Percentiles rank a stretch among this genome's conserved stretches.
phyloP scores from a whole-genome alignment of 169 alveolate genomes.

The Eimeria falciformis region DNA sequence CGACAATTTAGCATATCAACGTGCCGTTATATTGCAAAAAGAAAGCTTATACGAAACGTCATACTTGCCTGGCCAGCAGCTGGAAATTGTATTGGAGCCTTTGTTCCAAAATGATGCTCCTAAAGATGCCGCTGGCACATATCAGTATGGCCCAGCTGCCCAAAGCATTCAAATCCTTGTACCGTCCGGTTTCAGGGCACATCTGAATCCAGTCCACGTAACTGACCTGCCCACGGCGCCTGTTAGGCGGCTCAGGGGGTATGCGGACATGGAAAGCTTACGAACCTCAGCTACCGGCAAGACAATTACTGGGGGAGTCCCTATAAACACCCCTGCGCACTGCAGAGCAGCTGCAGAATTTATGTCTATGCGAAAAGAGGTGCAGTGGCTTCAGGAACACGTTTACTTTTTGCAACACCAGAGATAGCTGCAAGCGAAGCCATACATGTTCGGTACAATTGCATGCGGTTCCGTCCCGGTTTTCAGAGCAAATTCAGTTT shows the following conservation, averaged over 20 bases:
- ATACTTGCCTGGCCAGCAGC: not conserved
- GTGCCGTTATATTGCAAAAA: no score
- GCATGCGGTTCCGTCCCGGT: no score
- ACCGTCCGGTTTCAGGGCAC: constrained; percentile 65
- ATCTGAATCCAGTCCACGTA: not conserved
- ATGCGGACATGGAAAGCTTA: not conserved
- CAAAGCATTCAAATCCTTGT: constrained; percentile 38
- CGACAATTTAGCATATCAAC: no score
- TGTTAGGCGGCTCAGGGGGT: constrained; percentile 63
- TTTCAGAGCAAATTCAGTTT: no score
- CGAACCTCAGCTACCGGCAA: constrained; percentile 6
- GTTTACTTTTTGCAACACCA: constrained; percentile 59
- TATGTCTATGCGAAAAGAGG: constrained; percentile 26
- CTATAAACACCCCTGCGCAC: constrained; percentile 45
- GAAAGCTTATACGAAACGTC: not conserved
- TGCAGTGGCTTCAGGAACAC: constrained; percentile 60
- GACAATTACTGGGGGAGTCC: constrained; percentile 22
- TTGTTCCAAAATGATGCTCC: not conserved
- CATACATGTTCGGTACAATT: no score
- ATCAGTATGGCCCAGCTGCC: not conserved
- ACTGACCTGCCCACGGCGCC: constrained; percentile 13
- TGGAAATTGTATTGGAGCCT: constrained; percentile 62
- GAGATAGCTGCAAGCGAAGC: not conserved
- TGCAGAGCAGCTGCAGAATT: constrained; percentile 63
- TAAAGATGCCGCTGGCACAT: not conserved